These are phyloP conservation scores for Dactylellina cionopaga DNA, from an alignment of 2,329 filamentous ascomycete species.

Conservation along the genomic window DNA sequence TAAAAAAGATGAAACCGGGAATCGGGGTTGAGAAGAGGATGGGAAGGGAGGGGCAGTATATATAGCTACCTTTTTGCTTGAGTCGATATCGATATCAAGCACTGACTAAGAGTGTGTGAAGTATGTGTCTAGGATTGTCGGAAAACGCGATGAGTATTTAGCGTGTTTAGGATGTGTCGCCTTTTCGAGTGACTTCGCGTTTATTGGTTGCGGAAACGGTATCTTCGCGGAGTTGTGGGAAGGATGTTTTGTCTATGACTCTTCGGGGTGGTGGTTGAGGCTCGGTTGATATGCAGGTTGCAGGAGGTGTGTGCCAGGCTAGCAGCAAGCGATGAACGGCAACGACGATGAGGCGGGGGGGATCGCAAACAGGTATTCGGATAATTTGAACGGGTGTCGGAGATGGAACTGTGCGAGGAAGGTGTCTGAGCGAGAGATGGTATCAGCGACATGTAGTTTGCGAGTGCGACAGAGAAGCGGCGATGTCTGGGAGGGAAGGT, in stretches of 20 bases:
- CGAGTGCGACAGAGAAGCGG: slow-evolving; percentile 5
- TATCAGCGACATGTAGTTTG: slow-evolving; percentile 9
- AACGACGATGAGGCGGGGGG: slow-evolving; percentile 6
- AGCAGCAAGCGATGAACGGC: slow-evolving; percentile 4
- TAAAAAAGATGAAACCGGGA: slow-evolving; percentile 17
- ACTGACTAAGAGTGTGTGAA: not conserved
- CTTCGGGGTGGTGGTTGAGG: slow-evolving; percentile 21
- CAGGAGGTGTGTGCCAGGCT: slow-evolving; percentile 15
- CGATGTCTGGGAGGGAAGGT: slow-evolving; percentile 1
- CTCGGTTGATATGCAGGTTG: slow-evolving; percentile 24
- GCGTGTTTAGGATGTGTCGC: slow-evolving; percentile 14
- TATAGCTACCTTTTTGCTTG: slow-evolving; percentile 41
- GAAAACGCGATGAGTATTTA: slow-evolving; percentile 35
- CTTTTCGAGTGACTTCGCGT: slow-evolving; percentile 46
- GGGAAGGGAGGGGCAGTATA: slow-evolving; percentile 45
- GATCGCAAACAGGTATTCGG: slow-evolving; percentile 11
- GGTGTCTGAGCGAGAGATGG: not conserved
- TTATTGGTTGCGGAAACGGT: slow-evolving; percentile 27
- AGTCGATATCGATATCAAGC: no score
- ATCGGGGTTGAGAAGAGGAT: slow-evolving; percentile 45
- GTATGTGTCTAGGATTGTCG: not conserved
- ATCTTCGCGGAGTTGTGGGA: not conserved
- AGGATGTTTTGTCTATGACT: slow-evolving; percentile 37
- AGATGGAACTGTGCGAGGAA: not conserved
- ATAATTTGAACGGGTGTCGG: not conserved